Base-by-base conservation (phyloP, 2,329 filamentous ascomycete species). In the Mycosphaerella sp. region DNA sequence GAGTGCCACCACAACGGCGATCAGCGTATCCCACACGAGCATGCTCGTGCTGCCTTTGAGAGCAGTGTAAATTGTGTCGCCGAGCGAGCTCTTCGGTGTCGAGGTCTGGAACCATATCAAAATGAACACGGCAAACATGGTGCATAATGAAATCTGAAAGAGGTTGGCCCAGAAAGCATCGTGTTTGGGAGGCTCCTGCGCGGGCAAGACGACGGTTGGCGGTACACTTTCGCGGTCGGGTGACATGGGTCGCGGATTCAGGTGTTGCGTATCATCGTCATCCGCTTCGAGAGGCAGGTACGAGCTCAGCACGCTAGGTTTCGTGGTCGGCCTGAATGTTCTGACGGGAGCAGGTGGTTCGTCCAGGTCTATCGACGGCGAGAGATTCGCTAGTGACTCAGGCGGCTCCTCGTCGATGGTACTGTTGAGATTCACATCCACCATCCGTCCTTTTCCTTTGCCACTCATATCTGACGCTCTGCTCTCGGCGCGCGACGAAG, bases 61-160 rank as follows among this genome's bases (percentile, higher is more conserved):
- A 4, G 88, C 89, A 12, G 86, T 89, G 69, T 98, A 98, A 52
- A 98, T 89, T 1, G 91, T 96, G 68, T 98, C 93, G 12, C 90
- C 91, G 50, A 94, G 79, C 1, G 85, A 85, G 53, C 79, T 79
- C 64, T 86, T 86, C 4, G 86, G 85, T 0, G 84, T 74, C 14
- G 86, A 82, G 1, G 91, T 97, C 66, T 97, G 89, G 36, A 98
- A 77, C 75, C 87, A 94, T 18, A 95, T 86, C 12, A 98, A 77
- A 57, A 95, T 83, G 63, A 89, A 94, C 0, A 89, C 91, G 10
- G 91, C 87, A 63, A 97, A 80, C 64, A 97, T 79, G 35, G 85
- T 86, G 41, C 87, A 89, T 47, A 95, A 73, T 30, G 83, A 83
- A 62, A 97, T 93, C 42, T 95, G 73, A 67, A 90, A 98, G 39